A percentile compares a stretch with the other conserved stretches of the same genome.
Evolutionary conservation across 2,329 filamentous ascomycete genomes (phyloP).

Genomic region (Fusarium haematococcum): DNA sequence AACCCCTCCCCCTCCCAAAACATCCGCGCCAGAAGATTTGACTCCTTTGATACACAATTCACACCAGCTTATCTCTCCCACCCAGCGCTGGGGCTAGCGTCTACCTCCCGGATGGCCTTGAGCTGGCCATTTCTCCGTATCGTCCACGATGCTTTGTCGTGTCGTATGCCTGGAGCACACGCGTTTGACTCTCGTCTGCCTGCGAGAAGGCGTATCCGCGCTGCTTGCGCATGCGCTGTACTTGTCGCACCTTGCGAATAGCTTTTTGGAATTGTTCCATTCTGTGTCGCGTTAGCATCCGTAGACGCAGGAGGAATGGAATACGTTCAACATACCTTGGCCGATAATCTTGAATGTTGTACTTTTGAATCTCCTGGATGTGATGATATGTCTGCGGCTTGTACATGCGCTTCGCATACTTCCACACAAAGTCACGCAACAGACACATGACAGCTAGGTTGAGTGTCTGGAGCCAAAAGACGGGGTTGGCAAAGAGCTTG

Average conservation of each 20-base stretch:
- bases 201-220: conserved; percentile 98
- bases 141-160: conserved; percentile 91
- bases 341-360: conserved; percentile 98
- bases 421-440: conserved; percentile 92
- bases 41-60: conserved; percentile 8
- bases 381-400: conserved; percentile 96
- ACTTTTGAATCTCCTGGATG: conserved; percentile 99
- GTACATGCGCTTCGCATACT: conserved; percentile 98
- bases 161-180: conserved; percentile 96
- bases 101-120: conserved; percentile 48
- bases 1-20: conserved; percentile 21
- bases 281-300: conserved; percentile 57
- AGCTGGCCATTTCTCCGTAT: conserved; percentile 91
- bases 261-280: conserved; percentile 99
- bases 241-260: conserved; percentile 96
- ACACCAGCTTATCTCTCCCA: neutral
- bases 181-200: conserved; percentile 94
- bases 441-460: conserved; percentile 85
- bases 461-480: conserved; percentile 93
- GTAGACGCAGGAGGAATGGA: neutral
- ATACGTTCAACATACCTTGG: conserved; percentile 74
- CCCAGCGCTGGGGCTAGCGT: conserved; percentile 24
- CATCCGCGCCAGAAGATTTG: conserved; percentile 22
- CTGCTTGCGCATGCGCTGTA: conserved; percentile 99
- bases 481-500: conserved; percentile 80